Base-by-base conservation (phyloP, 2,329 filamentous ascomycete genomes). In the Hypoxylon sp. region DNA sequence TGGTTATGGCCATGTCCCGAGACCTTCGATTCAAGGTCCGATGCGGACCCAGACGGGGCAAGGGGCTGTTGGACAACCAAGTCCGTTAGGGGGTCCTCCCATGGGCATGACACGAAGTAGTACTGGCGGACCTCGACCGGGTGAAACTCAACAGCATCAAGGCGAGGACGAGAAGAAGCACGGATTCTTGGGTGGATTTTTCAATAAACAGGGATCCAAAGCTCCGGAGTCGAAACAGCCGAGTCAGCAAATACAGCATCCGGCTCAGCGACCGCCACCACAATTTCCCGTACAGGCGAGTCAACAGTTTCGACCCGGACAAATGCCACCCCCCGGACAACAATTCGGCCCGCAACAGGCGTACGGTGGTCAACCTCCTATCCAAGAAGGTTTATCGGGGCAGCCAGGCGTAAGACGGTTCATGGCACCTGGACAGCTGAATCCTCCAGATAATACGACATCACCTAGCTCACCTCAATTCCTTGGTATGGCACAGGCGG, bases 141-240 rank as follows among this genome's bases (percentile, higher is more conserved):
- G 52, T 3, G 71, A 70, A 39, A 22, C n/a, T 19, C 73, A 74
- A 47, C 70, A 69, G 13, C 48, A 54, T 2, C 72, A 73, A 53
- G 60, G 53, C 29, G 75, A 78, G n/a, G 76, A 76, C 31, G 73
- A 72, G 57, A 78, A 74, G 69, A 60, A 74, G 13, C 69, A 73
- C 19, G 67, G 72, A 9, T 77, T 78, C 26, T 46, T 78, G 8
- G 74, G 76, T 17, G 72, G 74, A 2, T 52, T 77, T 17, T 75
- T 78, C 31, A 73, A 73, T 37, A 75, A 76, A 24, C 75, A 74
- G 55, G 70, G 70, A 46, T 68, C 69, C 13, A 76, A 75, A 52
- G 47, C 70, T 3, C 71, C 74, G 17, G 76, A 78, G n/a, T 39
- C 62, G 10, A 76, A 67, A 24, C 74, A 70, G 51, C 44, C 70